These are phyloP conservation scores for Serendipita sp. DNA, from an alignment of 1,284 basidiomycete genomes.

Conservation along the genomic window DNA sequence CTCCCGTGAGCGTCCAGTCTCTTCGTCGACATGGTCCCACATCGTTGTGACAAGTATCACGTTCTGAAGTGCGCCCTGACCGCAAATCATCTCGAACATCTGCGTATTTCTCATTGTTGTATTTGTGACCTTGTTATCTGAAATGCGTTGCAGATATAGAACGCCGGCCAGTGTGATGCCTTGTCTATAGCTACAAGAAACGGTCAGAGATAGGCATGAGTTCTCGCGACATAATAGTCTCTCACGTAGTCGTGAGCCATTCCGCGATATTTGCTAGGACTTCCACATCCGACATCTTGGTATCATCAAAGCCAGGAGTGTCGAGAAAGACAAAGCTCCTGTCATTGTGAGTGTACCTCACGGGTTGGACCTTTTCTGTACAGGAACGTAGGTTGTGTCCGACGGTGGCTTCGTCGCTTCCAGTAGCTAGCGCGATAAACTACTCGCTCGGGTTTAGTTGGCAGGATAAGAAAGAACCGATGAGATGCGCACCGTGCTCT, in stretches of 20 bases:
- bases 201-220: background rate
- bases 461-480: too few species aligned
- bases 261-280: background rate
- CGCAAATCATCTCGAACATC: conserved; percentile 38
- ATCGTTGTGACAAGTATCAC: conserved; percentile 38
- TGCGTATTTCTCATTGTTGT: conserved; percentile 36
- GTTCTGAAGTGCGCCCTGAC: conserved; percentile 32
- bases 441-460: background rate
- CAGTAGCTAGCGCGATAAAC: background rate
- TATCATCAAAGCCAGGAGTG: conserved; percentile 20
- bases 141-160: conserved; percentile 42
- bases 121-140: conserved; percentile 36
- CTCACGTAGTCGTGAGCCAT: background rate
- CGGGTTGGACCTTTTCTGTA: background rate
- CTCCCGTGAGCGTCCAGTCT: conserved; percentile 16
- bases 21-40: conserved; percentile 29
- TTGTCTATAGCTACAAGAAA: background rate
- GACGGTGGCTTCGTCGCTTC: background rate
- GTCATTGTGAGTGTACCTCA: conserved; percentile 1
- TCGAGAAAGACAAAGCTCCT: conserved; percentile 16
- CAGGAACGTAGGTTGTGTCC: background rate
- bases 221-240: background rate
- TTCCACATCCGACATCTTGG: background rate
- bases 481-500: too few species aligned
- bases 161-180: conserved; percentile 31